Evolutionary conservation across 176 grass and related monocot genomes (phyloP).

Genomic region (Pontederia paniculata): DNA sequence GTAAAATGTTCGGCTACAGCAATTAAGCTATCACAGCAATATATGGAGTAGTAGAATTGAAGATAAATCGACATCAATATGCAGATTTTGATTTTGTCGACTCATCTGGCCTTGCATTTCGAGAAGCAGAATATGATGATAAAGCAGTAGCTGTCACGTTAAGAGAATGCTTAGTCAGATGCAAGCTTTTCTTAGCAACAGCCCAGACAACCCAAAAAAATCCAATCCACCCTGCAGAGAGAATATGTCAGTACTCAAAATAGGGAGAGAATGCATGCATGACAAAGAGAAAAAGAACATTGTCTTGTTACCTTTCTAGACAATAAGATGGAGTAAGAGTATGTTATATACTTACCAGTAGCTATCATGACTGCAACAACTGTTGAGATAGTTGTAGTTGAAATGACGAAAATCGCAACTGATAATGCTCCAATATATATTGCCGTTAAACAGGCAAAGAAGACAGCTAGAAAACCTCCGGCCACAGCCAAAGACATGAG

Average conservation of each 20-base stretch:
- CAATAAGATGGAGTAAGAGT: background rate
- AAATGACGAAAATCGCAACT: constrained; percentile 31
- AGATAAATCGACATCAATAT: background rate
- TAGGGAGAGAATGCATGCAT: background rate
- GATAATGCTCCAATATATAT: constrained; percentile 49
- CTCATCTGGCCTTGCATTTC: constrained; percentile 4
- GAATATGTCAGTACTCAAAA: background rate
- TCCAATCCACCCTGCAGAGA: constrained; percentile 49
- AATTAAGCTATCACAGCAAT: too few species aligned
- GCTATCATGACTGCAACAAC: constrained; percentile 37
- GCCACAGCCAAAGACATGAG: constrained; percentile 49
- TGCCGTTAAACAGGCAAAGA: constrained; percentile 35
- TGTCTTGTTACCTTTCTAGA: background rate
- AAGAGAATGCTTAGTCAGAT: constrained; percentile 30
- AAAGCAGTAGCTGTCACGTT: constrained; percentile 14
- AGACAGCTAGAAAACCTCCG: constrained; percentile 47
- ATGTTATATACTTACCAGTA: constrained; percentile 29
- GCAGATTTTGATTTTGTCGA: background rate
- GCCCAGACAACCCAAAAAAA: constrained; percentile 60
- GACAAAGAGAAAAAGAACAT: background rate
- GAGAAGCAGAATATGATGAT: constrained; percentile 40
- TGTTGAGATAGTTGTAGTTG: constrained; percentile 31
- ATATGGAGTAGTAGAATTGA: background rate
- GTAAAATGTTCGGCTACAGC: too few species aligned
- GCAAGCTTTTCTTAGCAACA: constrained; percentile 34